phyloP scores from a whole-genome alignment of 768 basidiomycete species.

The Clathrus columnatus region DNA sequence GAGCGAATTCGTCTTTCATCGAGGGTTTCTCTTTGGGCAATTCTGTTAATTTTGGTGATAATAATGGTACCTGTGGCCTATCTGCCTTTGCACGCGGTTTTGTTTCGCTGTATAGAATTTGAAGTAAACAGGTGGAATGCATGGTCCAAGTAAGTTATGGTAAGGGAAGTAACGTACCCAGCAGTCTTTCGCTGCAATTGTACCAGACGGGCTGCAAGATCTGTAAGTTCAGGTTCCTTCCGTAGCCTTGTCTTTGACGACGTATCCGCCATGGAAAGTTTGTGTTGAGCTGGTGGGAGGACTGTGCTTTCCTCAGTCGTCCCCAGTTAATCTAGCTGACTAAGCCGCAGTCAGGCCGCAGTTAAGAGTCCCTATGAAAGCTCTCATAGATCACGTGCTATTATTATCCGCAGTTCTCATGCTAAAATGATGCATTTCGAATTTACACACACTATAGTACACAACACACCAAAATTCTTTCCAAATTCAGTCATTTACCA shows the following conservation, averaged over 20 bases:
- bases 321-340: background rate
- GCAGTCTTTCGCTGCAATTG: conserved; percentile 60
- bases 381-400: conserved; percentile 2
- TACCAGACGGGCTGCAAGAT: conserved; percentile 56
- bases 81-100: conserved; percentile 42
- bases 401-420: conserved; percentile 5
- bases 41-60: conserved; percentile 23
- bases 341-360: conserved; percentile 10
- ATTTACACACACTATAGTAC: background rate
- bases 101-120: conserved; percentile 29
- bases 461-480: conserved; percentile 2
- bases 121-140: conserved; percentile 6
- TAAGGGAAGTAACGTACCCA: conserved; percentile 31
- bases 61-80: conserved; percentile 25
- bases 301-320: conserved; percentile 7
- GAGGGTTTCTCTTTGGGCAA: conserved; percentile 29
- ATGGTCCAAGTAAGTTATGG: background rate
- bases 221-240: conserved; percentile 27
- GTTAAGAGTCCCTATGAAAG: background rate
- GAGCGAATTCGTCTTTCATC: conserved; percentile 27
- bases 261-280: conserved; percentile 7
- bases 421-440: no score
- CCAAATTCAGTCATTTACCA: conserved; percentile 33
- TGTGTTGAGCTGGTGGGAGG: conserved; percentile 6
- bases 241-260: conserved; percentile 4